Evolutionary conservation across 805 yeast genomes (phyloP), one percentile per base, ranked within the genome.

Genomic region (Candida takata): DNA sequence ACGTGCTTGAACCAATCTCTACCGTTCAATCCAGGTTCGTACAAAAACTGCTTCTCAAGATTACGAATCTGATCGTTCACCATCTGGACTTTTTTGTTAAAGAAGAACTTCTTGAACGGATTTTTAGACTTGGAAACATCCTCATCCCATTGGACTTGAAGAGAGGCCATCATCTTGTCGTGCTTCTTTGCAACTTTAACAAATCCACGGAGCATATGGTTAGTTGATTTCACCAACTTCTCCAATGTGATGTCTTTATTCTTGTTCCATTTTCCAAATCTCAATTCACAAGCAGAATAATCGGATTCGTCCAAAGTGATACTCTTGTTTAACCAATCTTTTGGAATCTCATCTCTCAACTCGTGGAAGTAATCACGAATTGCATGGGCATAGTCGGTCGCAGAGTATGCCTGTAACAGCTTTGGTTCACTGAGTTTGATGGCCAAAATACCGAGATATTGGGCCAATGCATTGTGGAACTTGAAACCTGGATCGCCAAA

Each of bases 401-500:
- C 44, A 21, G 39, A 41, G 16, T 58, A 50, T 29, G 67, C 59
- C 46, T 74, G 57, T 15, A 75, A 47, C 4, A 76, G 60, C 40
- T 69, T 70, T 6, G 57, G 49, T 42, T 76, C 83, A 16, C 71
- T 46, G 12, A 82, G 43, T 24, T 69, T 60, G 14, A 78, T 44
- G 3, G 72, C 59, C 4, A 72, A 32, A 17, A 73, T 50, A 2
- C 84, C 82, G 40, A 75, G 51, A 34, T 63, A 65, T 51, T 75
- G 70, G 12, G 79, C 68, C 51, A 72, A 54, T 5, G 77, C 55
- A 35, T 74, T 73, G 55, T 82, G 88, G 43, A 57, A 67, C 27
- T 63, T 62, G 60, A 77, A 79, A 0, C 70, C 77, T 11, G 81
- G 79, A 51, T 81, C 88, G 20, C 74, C 82, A 52, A 55, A 69